These are phyloP conservation scores for Erysimum cheiri DNA, from an alignment of 441 rosid species.

Conservation along the genomic window DNA sequence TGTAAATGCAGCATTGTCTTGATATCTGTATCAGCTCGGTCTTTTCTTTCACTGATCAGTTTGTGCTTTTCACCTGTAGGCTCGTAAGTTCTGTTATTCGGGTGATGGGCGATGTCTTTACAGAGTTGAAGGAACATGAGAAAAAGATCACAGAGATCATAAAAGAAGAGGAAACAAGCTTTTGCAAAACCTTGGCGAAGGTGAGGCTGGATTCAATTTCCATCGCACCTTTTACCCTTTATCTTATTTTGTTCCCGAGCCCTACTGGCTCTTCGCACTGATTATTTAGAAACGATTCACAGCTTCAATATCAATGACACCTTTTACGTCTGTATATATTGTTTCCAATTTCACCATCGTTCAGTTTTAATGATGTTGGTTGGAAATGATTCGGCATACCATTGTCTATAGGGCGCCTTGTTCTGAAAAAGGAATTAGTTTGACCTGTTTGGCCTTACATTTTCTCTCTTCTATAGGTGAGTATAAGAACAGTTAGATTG, in stretches of 20 bases:
- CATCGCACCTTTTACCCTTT: background rate
- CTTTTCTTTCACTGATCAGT: constrained; percentile 18
- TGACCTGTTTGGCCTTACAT: constrained; percentile 15
- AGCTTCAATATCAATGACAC: background rate
- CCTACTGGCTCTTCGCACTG: background rate
- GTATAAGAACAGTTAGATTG: constrained; percentile 27
- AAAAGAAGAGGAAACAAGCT: constrained; percentile 90
- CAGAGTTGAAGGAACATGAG: constrained; percentile 87
- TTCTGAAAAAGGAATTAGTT: constrained; percentile 25
- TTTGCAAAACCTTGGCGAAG: constrained; percentile 92
- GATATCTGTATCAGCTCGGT: background rate
- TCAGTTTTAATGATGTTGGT: constrained; percentile 1
- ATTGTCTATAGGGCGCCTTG: constrained; percentile 5
- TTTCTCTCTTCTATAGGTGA: constrained; percentile 17
- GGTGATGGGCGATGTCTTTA: constrained; percentile 88
- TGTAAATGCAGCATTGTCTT: constrained; percentile 1
- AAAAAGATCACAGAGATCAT: constrained; percentile 70
- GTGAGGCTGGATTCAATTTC: constrained; percentile 47
- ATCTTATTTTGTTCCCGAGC: background rate
- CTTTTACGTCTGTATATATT: background rate
- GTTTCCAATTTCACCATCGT: constrained; percentile 9
- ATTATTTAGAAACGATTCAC: background rate
- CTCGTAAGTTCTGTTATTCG: constrained; percentile 77
- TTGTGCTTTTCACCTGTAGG: constrained; percentile 50
- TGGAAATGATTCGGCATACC: constrained; percentile 17